Evolutionary conservation across 805 yeast genomes (phyloP).

Genomic region (Debaryomyces hansenii): DNA sequence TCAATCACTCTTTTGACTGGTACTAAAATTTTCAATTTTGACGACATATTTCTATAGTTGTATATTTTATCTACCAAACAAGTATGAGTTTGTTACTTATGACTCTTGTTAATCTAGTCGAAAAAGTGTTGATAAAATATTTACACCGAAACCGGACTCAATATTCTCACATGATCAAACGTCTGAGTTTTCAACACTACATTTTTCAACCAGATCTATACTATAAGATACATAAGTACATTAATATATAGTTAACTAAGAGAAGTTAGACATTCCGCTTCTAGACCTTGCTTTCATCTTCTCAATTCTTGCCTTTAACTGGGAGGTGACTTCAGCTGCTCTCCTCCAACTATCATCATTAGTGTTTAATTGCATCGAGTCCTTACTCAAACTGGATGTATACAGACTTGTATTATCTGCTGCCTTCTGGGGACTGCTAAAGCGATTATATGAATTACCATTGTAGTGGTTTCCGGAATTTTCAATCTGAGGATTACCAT

Average conservation of each 20-base stretch:
- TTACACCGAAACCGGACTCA: slow-evolving; percentile 3
- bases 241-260: background rate
- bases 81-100: background rate
- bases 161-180: background rate
- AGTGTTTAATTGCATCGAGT: slow-evolving; percentile 34
- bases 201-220: background rate
- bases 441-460: slow-evolving; percentile 1
- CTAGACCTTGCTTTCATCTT: slow-evolving; percentile 73
- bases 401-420: slow-evolving; percentile 13
- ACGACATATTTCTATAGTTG: slow-evolving; percentile 16
- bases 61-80: background rate
- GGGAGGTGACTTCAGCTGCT: slow-evolving; percentile 87
- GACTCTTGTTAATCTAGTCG: background rate
- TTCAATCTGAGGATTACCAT: slow-evolving; percentile 15
- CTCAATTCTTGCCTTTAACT: slow-evolving; percentile 82
- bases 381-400: slow-evolving; percentile 4
- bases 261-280: slow-evolving; percentile 4
- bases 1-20: slow-evolving; percentile 96
- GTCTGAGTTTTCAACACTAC: background rate
- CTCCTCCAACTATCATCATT: slow-evolving; percentile 79
- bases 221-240: background rate
- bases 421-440: slow-evolving; percentile 17
- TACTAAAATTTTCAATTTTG: slow-evolving; percentile 72
- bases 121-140: background rate
- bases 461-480: slow-evolving; percentile 2